Evolutionary conservation across 257 asterid genomes (phyloP).

Genomic region (Forsythia viridissima): DNA sequence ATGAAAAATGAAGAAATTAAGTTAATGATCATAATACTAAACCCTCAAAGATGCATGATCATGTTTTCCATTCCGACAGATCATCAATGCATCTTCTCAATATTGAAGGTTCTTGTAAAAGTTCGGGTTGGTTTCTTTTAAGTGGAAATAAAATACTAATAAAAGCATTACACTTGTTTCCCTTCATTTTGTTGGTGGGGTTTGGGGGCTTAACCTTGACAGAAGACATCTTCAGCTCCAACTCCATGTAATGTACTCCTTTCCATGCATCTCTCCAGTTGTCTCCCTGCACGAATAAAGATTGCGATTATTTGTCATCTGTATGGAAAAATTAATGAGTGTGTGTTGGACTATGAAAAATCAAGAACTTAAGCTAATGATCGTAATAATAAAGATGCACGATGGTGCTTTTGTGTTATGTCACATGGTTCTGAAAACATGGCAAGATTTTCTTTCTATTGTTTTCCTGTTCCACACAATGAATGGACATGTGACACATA

Average conservation of each 20-base stretch:
- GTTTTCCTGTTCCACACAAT: too few relatives aligned
- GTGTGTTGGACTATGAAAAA: not conserved
- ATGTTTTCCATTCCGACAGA: not conserved
- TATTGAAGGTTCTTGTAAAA: not conserved
- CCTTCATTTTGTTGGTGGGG: not conserved
- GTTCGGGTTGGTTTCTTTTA: too few relatives aligned
- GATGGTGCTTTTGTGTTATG: not conserved
- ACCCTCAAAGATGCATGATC: not conserved
- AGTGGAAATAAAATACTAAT: too few relatives aligned
- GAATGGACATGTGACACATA: too few relatives aligned
- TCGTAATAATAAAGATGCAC: not conserved
- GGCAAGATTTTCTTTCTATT: too few relatives aligned
- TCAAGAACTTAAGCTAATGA: not conserved
- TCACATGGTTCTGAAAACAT: too few relatives aligned
- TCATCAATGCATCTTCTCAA: not conserved
- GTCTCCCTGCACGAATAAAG: not conserved
- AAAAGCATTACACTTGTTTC: not conserved
- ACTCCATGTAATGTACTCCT: not conserved
- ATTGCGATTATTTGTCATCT: too few relatives aligned
- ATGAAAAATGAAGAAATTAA: too few relatives aligned
- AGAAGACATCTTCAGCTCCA: not conserved
- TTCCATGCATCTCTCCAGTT: not conserved
- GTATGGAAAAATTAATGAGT: not conserved
- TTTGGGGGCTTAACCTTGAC: not conserved
- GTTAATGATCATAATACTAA: not conserved